Evolutionary conservation across 306 rosid genomes (phyloP).

Genomic region (Sindora glabra): DNA sequence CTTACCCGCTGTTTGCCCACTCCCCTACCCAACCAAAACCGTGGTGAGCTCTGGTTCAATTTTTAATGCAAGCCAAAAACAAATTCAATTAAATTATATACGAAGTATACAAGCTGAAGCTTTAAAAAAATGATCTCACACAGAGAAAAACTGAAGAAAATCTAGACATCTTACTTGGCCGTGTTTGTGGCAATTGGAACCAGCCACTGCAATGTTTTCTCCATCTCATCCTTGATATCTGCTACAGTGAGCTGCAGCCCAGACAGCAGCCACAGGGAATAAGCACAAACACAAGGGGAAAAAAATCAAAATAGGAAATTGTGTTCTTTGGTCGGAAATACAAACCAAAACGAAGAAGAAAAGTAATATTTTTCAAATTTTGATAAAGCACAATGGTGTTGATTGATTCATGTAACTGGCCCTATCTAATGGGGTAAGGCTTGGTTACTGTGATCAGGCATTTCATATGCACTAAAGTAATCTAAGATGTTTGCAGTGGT

Average conservation of each 20-base stretch:
- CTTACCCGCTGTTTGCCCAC: slow-evolving; percentile 87
- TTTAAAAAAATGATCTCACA: not conserved
- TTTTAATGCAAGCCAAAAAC: slow-evolving; percentile 27
- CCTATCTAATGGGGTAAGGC: too few relatives aligned
- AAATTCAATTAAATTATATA: slow-evolving; percentile 14
- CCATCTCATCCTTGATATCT: slow-evolving; percentile 79
- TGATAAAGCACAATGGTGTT: not conserved
- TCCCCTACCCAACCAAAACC: slow-evolving; percentile 98
- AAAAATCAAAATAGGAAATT: not conserved
- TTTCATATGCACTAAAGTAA: too few relatives aligned
- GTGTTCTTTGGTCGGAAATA: not conserved
- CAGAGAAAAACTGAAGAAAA: slow-evolving; percentile 4
- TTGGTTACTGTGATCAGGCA: too few relatives aligned
- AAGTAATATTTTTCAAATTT: not conserved
- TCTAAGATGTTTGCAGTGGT: not conserved
- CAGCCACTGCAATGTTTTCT: slow-evolving; percentile 74
- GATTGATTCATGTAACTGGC: too few relatives aligned
- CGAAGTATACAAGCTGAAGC: not conserved
- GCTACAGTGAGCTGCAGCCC: slow-evolving; percentile 51
- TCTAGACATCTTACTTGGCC: slow-evolving; percentile 58
- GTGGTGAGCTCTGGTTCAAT: slow-evolving; percentile 64
- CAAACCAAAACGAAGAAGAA: not conserved
- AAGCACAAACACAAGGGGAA: not conserved
- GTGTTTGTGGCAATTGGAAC: slow-evolving; percentile 83
- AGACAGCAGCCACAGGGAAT: not conserved